Conservation (phyloP, 108 stramenopile genomes). For the Schizochytrium sp. region DNA sequence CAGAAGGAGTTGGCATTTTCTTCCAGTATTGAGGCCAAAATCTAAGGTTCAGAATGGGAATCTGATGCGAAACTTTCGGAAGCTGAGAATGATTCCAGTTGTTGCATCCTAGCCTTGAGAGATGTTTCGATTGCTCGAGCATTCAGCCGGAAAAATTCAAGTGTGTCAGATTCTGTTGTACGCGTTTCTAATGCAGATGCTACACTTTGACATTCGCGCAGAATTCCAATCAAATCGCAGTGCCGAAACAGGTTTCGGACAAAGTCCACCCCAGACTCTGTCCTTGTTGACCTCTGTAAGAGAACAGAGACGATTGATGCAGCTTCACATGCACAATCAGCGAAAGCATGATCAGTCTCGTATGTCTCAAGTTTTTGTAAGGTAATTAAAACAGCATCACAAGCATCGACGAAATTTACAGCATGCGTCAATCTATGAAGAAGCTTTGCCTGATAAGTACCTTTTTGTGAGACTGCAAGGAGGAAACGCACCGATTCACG, state of each 20-base stretch:
- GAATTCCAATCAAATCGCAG: neutral
- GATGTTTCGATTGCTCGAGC: neutral
- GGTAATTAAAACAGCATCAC: neutral
- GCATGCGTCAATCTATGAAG: neutral
- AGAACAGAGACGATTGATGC: slow-evolving; percentile 6
- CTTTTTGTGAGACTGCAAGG: neutral
- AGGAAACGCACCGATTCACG: slow-evolving; percentile 4
- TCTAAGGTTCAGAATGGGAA: neutral
- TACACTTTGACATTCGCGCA: slow-evolving; percentile 1
- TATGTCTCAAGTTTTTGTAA: slow-evolving; percentile 2
- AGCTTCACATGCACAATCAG: slow-evolving; percentile 33
- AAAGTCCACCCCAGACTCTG: slow-evolving; percentile 12
- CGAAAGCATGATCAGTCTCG: neutral
- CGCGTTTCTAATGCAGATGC: neutral
- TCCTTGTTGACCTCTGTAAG: slow-evolving; percentile 26
- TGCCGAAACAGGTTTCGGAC: neutral
- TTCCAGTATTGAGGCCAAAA: neutral
- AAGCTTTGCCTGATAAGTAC: neutral
- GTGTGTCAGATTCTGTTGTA: neutral
- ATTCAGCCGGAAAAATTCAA: slow-evolving; percentile 3
- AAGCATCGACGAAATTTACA: neutral
- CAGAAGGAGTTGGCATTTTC: no score
- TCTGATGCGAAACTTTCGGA: neutral
- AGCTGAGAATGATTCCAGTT: neutral
- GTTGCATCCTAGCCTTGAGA: neutral